A percentile compares a stretch with the other conserved stretches of the same genome.
These are phyloP conservation scores for Melaleuca quinquenervia DNA, from an alignment of 345 rosid genomes.

Conservation along the genomic window DNA sequence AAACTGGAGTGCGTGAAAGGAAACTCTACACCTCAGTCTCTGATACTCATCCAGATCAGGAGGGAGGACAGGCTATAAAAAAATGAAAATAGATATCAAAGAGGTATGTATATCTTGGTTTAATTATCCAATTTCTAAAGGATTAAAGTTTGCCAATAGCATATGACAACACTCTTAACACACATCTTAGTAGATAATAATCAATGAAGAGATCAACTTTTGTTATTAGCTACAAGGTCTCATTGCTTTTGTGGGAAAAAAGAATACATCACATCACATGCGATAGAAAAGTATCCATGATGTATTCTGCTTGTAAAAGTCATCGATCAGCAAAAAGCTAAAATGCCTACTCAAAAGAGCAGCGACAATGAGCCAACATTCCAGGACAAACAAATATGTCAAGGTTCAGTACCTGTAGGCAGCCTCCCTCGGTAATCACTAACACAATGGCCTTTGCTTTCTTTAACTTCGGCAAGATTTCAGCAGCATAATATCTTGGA, in stretches of 20 bases:
- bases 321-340: background rate
- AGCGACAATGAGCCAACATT: background rate
- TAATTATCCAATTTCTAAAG: background rate
- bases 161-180: no score
- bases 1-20: slow-evolving; percentile 92
- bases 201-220: background rate
- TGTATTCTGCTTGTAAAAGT: background rate
- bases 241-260: background rate
- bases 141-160: background rate
- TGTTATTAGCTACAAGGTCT: background rate
- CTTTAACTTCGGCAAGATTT: slow-evolving; percentile 68
- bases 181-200: no score
- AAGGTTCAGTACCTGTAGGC: slow-evolving; percentile 58
- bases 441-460: slow-evolving; percentile 68
- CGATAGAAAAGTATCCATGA: background rate
- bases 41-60: slow-evolving; percentile 74
- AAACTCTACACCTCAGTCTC: slow-evolving; percentile 94
- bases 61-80: slow-evolving; percentile 72
- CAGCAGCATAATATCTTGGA: slow-evolving; percentile 60
- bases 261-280: background rate
- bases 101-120: background rate
- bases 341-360: background rate
- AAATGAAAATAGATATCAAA: background rate
- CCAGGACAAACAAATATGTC: background rate
- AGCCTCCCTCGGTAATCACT: slow-evolving; percentile 75